Percentiles rank a stretch among this genome's conserved stretches.
Conservation (phyloP, 2,329 filamentous ascomycete genomes). For the Aspergillus sp. region DNA sequence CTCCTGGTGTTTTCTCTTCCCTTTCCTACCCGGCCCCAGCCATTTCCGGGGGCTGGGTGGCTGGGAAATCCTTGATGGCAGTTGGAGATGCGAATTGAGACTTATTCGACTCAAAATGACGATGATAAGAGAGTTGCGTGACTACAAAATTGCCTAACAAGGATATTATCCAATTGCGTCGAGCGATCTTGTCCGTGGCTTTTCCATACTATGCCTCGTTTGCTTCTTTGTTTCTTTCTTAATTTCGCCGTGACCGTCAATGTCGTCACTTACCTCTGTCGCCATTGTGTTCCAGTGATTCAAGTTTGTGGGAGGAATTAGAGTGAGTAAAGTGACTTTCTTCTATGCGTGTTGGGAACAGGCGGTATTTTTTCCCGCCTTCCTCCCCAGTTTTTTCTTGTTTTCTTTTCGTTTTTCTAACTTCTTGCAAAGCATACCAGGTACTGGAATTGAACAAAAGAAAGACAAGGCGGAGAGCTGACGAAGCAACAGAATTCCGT, state of each 20-base stretch:
- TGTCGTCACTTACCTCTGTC: too few relatives aligned
- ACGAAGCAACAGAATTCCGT: conserved; percentile 14
- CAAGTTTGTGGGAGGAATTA: too few relatives aligned
- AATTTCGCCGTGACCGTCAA: too few relatives aligned
- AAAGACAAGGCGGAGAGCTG: conserved; percentile 4
- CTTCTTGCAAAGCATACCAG: background rate
- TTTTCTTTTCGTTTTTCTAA: background rate
- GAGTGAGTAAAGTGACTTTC: too few relatives aligned
- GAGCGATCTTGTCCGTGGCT: background rate
- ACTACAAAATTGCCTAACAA: conserved; percentile 1
- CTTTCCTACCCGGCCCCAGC: background rate
- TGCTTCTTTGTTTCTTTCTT: too few relatives aligned
- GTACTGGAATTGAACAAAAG: background rate
- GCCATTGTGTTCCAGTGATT: too few relatives aligned
- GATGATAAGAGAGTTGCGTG: conserved; percentile 6
- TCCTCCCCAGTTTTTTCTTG: background rate
- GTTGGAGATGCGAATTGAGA: background rate
- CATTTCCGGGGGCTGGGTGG: conserved; percentile 16
- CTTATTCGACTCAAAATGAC: conserved; percentile 3
- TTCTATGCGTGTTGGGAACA: too few relatives aligned
- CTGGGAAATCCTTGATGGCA: conserved; percentile 13
- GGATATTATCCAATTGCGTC: conserved; percentile 2
- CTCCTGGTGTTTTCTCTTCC: conserved; percentile 1
- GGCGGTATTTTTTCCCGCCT: background rate
- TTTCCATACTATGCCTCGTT: background rate